These are phyloP conservation scores for Orbilia javanica DNA, from an alignment of 2,329 filamentous ascomycete genomes.

Conservation along the genomic window DNA sequence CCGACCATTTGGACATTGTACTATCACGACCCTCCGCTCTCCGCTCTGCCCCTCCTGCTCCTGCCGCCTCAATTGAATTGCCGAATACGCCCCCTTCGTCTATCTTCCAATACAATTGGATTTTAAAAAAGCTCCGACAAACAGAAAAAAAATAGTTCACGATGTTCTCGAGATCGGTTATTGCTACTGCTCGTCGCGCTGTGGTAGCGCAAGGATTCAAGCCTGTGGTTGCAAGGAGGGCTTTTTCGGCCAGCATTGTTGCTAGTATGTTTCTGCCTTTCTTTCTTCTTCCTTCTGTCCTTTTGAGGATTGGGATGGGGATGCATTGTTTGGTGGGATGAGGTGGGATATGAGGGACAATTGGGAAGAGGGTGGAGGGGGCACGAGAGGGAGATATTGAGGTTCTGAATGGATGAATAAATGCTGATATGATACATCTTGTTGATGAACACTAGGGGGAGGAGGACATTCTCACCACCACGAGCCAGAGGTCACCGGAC, in stretches of 20 bases:
- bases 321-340: background rate
- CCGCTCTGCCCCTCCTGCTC: too few species aligned
- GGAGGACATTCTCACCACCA: conserved; percentile 31
- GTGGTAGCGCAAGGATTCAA: conserved; percentile 43
- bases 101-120: too few species aligned
- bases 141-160: background rate
- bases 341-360: background rate
- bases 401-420: background rate
- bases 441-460: background rate
- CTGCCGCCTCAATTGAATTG: background rate
- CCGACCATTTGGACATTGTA: conserved; percentile 2
- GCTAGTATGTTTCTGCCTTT: conserved; percentile 37
- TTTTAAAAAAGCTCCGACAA: background rate
- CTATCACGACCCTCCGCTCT: background rate
- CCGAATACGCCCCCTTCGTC: background rate
- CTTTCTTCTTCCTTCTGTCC: background rate
- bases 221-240: conserved; percentile 50
- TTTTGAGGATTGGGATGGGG: background rate
- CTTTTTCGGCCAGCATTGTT: conserved; percentile 50
- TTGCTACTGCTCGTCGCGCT: conserved; percentile 50
- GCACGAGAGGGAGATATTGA: background rate
- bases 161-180: conserved; percentile 56
- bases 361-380: background rate
- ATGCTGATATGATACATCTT: conserved; percentile 13
- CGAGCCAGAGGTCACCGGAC: conserved; percentile 36